These are phyloP conservation scores for Clavaria fumosa DNA, from an alignment of 768 basidiomycete genomes.

Conservation along the genomic window DNA sequence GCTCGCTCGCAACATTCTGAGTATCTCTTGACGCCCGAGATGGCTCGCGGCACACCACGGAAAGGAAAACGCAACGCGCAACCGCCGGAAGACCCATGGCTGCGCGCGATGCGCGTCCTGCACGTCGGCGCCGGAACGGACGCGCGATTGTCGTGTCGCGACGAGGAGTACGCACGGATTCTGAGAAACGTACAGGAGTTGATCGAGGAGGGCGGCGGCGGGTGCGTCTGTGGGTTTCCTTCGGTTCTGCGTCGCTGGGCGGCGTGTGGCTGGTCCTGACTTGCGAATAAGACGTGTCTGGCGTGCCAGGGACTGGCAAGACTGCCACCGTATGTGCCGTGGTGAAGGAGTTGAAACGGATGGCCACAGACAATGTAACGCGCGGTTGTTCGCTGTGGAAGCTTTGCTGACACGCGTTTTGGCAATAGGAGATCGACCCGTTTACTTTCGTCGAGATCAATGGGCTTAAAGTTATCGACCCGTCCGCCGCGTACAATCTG, in stretches of 20 bases:
- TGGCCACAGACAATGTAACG: constrained; percentile 68
- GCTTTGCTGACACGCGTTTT: no score
- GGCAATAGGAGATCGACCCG: constrained; percentile 82
- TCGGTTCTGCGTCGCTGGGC: constrained; percentile 4
- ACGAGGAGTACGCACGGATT: constrained; percentile 69
- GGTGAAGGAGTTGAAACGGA: constrained; percentile 74
- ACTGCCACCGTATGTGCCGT: constrained; percentile 95
- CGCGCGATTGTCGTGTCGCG: constrained; percentile 74
- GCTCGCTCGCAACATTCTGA: no score
- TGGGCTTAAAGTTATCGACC: constrained; percentile 85
- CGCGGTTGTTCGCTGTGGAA: background rate
- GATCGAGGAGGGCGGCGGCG: constrained; percentile 85
- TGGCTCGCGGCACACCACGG: no score
- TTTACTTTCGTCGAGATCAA: constrained; percentile 98
- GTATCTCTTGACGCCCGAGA: no score
- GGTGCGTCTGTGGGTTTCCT: constrained; percentile 71
- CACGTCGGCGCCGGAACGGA: constrained; percentile 92
- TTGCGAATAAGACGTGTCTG: constrained; percentile 65
- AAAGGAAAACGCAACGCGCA: no score
- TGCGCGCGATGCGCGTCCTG: constrained; percentile 77
- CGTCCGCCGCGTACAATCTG: constrained; percentile 78
- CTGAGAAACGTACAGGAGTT: constrained; percentile 66
- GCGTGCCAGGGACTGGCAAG: constrained; percentile 98
- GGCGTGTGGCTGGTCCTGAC: background rate
- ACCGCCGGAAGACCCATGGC: constrained; percentile 68